phyloP scores from a whole-genome alignment of 2,329 filamentous ascomycete species.

The Magnaporthiopsis rhizophila region DNA sequence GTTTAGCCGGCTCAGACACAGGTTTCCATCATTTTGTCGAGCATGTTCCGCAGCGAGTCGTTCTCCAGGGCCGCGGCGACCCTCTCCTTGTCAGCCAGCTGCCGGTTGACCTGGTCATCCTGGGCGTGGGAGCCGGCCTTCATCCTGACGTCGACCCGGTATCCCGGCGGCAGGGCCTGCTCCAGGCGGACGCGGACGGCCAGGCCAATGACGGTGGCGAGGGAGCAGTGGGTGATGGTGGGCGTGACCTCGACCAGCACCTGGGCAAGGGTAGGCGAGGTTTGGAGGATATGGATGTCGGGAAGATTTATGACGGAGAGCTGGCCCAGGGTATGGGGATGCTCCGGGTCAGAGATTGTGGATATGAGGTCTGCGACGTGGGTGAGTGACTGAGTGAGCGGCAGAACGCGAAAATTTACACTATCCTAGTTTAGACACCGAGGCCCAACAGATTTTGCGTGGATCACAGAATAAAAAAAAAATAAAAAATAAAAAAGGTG shows the following conservation, averaged over 20 bases:
- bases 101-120: conserved; percentile 93
- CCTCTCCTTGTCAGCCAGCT: conserved; percentile 90
- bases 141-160: conserved; percentile 84
- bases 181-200: conserved; percentile 88
- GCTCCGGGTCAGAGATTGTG: conserved; percentile 91
- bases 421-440: conserved; percentile 9
- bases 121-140: conserved; percentile 95
- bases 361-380: conserved; percentile 70
- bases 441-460: not conserved
- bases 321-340: conserved; percentile 87
- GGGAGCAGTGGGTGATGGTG: conserved; percentile 92
- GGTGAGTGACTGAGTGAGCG: not conserved
- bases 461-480: not conserved
- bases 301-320: conserved; percentile 93
- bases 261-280: conserved; percentile 52
- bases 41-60: conserved; percentile 75
- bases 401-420: not conserved
- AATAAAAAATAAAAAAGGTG: not conserved
- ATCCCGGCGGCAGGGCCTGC: conserved; percentile 83
- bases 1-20: conserved; percentile 48
- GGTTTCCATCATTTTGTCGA: conserved; percentile 89
- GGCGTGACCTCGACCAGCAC: conserved; percentile 89
- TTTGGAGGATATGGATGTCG: conserved; percentile 73
- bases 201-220: conserved; percentile 92
- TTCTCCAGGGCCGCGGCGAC: conserved; percentile 95